Conservation (phyloP, 2,329 filamentous ascomycete species). For the Fusarium sp. region DNA sequence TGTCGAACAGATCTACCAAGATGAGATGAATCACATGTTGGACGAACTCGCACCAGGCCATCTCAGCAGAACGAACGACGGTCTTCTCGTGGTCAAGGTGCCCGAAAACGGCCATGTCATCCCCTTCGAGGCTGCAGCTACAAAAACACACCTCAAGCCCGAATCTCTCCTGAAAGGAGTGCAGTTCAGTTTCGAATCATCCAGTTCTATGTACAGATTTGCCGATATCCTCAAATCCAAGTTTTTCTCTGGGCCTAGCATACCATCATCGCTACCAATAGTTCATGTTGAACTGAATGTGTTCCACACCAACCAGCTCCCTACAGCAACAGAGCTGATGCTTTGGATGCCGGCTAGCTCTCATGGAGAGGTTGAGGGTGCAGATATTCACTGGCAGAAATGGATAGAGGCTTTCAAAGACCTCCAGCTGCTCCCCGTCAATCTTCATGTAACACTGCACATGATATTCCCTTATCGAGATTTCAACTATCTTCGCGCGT, state of each 20-base stretch:
- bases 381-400: neutral
- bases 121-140: neutral
- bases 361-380: neutral
- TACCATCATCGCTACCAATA: neutral
- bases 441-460: neutral
- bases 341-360: no score
- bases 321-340: neutral
- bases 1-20: neutral
- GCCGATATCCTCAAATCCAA: neutral
- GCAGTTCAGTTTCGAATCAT: neutral
- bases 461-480: neutral
- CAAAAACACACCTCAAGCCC: neutral
- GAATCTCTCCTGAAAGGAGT: neutral
- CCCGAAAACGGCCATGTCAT: neutral
- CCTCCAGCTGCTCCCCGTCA: neutral
- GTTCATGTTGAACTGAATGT: neutral
- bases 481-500: neutral
- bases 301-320: neutral
- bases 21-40: neutral
- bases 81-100: neutral
- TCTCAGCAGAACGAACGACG: neutral
- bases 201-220: neutral
- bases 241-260: neutral
- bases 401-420: neutral
- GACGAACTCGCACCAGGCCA: fast-evolving